These are phyloP conservation scores for Gossypium arboreum DNA, from an alignment of 345 rosid genomes.

Conservation along the genomic window DNA sequence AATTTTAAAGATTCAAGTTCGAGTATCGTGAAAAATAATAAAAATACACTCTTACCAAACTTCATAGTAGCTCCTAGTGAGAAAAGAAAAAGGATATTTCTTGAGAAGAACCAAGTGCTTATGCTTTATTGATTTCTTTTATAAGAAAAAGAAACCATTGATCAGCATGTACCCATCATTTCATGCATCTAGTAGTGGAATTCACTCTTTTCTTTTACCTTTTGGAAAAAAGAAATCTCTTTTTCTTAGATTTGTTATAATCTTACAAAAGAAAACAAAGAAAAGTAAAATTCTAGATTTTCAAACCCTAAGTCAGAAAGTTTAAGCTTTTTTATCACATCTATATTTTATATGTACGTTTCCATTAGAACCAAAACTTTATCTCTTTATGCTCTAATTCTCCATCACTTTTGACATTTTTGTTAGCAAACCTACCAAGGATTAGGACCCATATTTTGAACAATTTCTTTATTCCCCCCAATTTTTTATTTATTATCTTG, in stretches of 20 bases:
- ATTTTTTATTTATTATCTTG: not conserved
- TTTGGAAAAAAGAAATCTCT: no score
- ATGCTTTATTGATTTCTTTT: not conserved
- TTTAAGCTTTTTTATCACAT: conserved; percentile 14
- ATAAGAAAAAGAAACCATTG: not conserved
- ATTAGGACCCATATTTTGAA: conserved; percentile 24
- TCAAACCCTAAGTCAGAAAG: conserved; percentile 21
- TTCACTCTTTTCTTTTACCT: not conserved
- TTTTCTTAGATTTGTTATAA: not conserved
- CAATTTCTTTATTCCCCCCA: not conserved
- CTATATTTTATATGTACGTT: not conserved
- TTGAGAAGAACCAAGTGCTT: conserved; percentile 6
- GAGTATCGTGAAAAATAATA: no score
- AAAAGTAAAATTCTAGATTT: conserved; percentile 15
- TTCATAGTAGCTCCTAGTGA: not conserved
- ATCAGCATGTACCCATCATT: not conserved
- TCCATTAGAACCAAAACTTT: conserved; percentile 3
- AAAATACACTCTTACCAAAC: not conserved
- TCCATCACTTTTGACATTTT: conserved; percentile 24
- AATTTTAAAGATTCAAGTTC: no score
- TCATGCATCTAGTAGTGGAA: not conserved
- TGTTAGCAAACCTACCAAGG: conserved; percentile 33
- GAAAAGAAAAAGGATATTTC: not conserved
- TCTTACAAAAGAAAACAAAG: not conserved
- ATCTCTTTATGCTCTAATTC: conserved; percentile 16